Evolutionary conservation across 192 early-diverging fungal genomes (phyloP).

Genomic region (Rhizophagus clarus): DNA sequence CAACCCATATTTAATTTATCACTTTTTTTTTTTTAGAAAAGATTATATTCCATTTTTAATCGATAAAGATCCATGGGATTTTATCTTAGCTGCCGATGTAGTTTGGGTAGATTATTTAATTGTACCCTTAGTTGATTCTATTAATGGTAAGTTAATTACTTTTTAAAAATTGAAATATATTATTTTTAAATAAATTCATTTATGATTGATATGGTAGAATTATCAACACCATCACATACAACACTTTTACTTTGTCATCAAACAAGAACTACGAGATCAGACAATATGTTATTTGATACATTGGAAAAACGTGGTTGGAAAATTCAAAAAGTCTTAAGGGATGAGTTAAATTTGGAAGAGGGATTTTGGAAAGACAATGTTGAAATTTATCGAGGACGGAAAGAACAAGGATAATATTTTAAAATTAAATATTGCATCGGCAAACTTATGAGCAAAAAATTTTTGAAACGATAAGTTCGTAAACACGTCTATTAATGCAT

Average conservation of each 20-base stretch:
- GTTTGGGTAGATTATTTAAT: conserved; percentile 51
- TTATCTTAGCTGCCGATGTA: conserved; percentile 48
- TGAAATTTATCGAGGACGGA: conserved; percentile 28
- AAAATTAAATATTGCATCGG: no score
- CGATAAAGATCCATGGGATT: conserved; percentile 34
- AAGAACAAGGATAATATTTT: background rate
- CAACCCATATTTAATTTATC: no score
- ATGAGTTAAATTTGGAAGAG: conserved; percentile 19
- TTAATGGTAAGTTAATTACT: conserved; percentile 34
- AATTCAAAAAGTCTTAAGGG: conserved; percentile 27
- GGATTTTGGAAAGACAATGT: conserved; percentile 10
- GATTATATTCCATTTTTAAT: background rate
- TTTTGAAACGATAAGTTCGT: no score
- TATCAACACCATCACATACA: conserved; percentile 30
- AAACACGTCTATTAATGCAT: no score
- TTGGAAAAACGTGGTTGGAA: conserved; percentile 35
- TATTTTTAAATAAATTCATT: background rate
- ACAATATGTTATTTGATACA: conserved; percentile 38
- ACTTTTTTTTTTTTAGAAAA: background rate
- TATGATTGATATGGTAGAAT: background rate
- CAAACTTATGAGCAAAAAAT: no score
- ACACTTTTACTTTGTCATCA: conserved; percentile 42
- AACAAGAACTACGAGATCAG: conserved; percentile 40
- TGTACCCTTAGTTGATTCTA: conserved; percentile 41
- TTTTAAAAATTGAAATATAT: background rate